These are phyloP conservation scores for Phialophora macrospora DNA, from an alignment of 2,329 filamentous ascomycete genomes.

Conservation along the genomic window DNA sequence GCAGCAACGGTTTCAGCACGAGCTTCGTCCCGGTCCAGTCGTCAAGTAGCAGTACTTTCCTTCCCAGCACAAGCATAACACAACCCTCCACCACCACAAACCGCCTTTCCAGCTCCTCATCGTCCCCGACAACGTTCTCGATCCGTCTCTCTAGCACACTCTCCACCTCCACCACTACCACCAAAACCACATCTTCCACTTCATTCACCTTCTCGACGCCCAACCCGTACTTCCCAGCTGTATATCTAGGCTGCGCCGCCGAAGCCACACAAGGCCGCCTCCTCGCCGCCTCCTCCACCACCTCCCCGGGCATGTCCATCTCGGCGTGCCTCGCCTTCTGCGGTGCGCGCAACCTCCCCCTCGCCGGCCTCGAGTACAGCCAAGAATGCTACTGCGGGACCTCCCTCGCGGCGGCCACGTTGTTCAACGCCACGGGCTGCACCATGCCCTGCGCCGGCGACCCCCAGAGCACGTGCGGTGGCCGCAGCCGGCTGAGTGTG, in stretches of 20 bases:
- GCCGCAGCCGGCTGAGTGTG: conserved; percentile 33
- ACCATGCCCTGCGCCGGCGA: conserved; percentile 40
- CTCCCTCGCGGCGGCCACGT: conserved; percentile 19
- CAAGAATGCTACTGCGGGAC: conserved; percentile 45
- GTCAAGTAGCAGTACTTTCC: not conserved
- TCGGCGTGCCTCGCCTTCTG: conserved; percentile 41
- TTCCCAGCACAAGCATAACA: conserved; percentile 2
- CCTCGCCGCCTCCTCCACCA: conserved; percentile 49
- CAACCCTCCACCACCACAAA: conserved; percentile 1
- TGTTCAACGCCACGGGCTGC: conserved; percentile 34
- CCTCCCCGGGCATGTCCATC: conserved; percentile 54
- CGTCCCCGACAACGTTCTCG: not conserved
- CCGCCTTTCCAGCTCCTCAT: not conserved
- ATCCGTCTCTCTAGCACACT: not conserved
- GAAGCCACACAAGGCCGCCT: conserved; percentile 44
- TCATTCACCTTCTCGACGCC: not conserved
- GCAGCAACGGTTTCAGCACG: conserved; percentile 11
- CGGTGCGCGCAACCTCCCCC: conserved; percentile 28
- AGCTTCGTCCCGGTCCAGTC: conserved; percentile 6
- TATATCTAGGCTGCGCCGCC: conserved; percentile 29
- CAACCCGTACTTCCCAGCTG: conserved; percentile 21
- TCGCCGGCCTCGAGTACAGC: conserved; percentile 44
- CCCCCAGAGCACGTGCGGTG: conserved; percentile 38
- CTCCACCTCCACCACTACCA: not conserved
- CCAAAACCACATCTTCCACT: not conserved